Conservation (phyloP, 225 moss, liverwort and hornwort species). For the Physcomitrium patens region DNA sequence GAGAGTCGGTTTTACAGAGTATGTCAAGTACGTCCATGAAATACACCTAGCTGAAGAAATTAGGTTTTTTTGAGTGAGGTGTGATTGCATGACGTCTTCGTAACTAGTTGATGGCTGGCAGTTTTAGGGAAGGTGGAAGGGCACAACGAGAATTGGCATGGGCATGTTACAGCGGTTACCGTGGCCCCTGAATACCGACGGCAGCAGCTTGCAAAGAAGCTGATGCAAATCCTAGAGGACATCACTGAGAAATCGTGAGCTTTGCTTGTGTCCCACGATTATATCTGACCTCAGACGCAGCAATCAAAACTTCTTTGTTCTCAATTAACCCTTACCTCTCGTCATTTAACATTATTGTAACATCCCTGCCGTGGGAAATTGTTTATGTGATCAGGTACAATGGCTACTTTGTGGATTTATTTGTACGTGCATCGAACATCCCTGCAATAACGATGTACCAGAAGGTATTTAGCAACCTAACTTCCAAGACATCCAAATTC, state of each 20-base stretch:
- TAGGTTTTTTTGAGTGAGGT: background rate
- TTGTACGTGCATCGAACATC: constrained; percentile 74
- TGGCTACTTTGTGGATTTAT: constrained; percentile 73
- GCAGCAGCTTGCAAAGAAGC: constrained; percentile 74
- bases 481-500: background rate
- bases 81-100: background rate
- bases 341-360: background rate
- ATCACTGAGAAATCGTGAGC: constrained; percentile 73
- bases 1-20: background rate
- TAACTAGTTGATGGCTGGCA: constrained; percentile 23
- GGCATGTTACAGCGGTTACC: constrained; percentile 71
- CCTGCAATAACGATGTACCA: constrained; percentile 79
- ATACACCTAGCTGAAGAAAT: too few species aligned
- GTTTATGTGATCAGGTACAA: constrained; percentile 38
- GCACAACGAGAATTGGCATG: constrained; percentile 70
- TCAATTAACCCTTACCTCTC: background rate
- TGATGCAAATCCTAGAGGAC: constrained; percentile 79
- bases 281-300: background rate
- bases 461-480: constrained; percentile 41
- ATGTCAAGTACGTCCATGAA: background rate
- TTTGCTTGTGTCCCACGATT: background rate
- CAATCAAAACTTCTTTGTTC: background rate
- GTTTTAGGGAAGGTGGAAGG: constrained; percentile 88
- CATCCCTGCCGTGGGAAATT: background rate
- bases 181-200: constrained; percentile 77